These are phyloP conservation scores for Celoporthe dispersa DNA, from an alignment of 2,329 filamentous ascomycete genomes.

Conservation along the genomic window DNA sequence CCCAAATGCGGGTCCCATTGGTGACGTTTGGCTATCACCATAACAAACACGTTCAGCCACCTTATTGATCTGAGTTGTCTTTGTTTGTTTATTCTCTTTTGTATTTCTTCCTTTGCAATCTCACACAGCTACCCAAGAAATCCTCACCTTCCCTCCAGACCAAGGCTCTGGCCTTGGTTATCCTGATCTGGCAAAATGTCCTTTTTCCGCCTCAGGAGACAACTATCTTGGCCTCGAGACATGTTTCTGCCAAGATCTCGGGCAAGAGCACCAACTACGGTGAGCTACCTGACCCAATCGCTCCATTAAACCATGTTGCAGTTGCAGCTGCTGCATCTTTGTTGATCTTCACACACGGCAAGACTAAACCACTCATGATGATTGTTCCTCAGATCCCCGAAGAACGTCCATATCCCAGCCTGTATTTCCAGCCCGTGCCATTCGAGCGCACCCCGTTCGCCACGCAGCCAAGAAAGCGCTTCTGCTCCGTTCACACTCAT, in stretches of 20 bases:
- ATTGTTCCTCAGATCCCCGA: background rate
- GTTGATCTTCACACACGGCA: background rate
- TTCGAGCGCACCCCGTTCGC: background rate
- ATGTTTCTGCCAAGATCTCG: background rate
- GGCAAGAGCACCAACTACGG: background rate
- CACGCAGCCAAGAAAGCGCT: background rate
- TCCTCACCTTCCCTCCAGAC: background rate
- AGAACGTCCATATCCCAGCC: conserved; percentile 13
- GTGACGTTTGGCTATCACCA: background rate
- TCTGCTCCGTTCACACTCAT: conserved; percentile 6
- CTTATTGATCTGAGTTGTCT: background rate
- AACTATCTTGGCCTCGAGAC: conserved; percentile 12
- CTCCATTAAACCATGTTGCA: background rate
- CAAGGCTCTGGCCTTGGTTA: background rate
- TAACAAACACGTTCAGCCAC: background rate
- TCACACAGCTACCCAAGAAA: background rate
- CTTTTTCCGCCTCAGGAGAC: background rate
- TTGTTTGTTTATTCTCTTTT: background rate
- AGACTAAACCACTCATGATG: background rate
- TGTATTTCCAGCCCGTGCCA: conserved; percentile 4
- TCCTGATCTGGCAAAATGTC: background rate
- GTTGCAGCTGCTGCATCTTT: background rate
- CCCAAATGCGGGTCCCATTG: background rate
- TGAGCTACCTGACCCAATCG: background rate
- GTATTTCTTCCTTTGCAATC: background rate